Base-by-base conservation (phyloP, 2,329 filamentous ascomycete genomes). In the Anthostomella pinea region DNA sequence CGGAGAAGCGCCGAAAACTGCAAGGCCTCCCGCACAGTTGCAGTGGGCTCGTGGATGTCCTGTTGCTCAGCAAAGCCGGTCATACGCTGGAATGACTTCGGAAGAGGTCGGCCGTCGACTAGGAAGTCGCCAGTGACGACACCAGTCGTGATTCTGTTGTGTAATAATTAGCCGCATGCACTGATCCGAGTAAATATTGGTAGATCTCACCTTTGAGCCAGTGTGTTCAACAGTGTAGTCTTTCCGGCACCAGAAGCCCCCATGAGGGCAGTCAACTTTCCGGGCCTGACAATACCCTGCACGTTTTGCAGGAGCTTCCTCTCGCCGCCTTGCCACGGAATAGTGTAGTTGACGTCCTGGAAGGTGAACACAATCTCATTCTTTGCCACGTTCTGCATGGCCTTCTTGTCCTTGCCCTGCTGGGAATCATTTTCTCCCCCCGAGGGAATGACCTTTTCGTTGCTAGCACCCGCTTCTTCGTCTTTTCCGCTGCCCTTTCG, bases 201-300 rank as follows among this genome's bases (percentile, higher is more conserved):
- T 0, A 87, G 0, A 83, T 90, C 60, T 90, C 89, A 33, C 86
- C 87, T 21, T 29, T 67, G 64, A 58, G 40, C 35, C 18, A 49
- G 31, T 2, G 33, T 39, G 39, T 62, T 53, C 25, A 59, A 29
- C 17, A 52, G 20, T 0, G 39, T 53, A 4, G 46, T 51, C 50
- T 51, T 59, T 56, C 64, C 68, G 26, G 54, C 53, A 8, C 54
- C 54, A 4, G 69, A 72, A 15, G 70, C 68, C 22, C 70, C 83
- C 86, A 91, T 91, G 1, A 90, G 71, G 7, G 85, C 87, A 8
- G 85, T 90, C 32, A 90, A 64, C 34, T 84, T 89, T 20, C 87
- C 87, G 1, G 87, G 87, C 43, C 87, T 85, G 27, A 93, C 85
- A 71, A 83, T 91, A n/a, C 87, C 87, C 51, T 90, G 81, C 1